Evolutionary conservation across 441 rosid genomes (phyloP), one percentile per base, ranked within the genome.

Genomic region (Jatropha podagrica): DNA sequence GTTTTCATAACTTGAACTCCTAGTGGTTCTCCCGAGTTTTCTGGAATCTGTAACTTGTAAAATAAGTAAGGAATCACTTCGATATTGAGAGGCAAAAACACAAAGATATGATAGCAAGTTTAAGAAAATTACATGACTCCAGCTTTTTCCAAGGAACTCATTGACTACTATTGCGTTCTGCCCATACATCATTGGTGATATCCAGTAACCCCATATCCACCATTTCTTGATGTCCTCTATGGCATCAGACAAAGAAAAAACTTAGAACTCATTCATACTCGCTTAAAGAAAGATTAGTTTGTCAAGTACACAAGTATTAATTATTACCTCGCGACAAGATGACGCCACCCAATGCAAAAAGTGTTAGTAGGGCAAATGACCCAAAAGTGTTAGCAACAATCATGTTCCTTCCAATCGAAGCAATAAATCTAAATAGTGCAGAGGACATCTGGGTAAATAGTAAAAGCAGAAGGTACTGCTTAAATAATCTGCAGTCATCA

Each of bases 161-260:
- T 94, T 94, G 67, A 85, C 90, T 8, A 85, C 77, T 2, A 93
- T 79, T 4, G 95, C 98, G 51, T 89, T 88, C 78, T 93, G 97
- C 46, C 83, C 95, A 37, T 93, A 93, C 98, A 93, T 93, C 72
- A 93, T 40, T 11, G 97, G 98, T 5, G 97, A 93, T 54, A 76
- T 40, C 97, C 95, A 93, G 76, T 82, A 93, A 73, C 85, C 97
- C 98, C 97, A 93, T 71, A 79, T 77, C 97, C 93, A 90, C 98
- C 98, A 93, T 71, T 85, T 82, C 85, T 89, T 91, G 2, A 91
- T 80, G 60, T 81, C 74, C 9, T 89, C 95, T 91, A 84, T 59
- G 7, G 60, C 44, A 67, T 67, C 46, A 61, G 77, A 68, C 38
- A 59, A 54, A 70, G 5, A 11, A 58, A 46, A 18, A 68, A 41